A percentile compares a stretch with the other conserved stretches of the same genome.
Evolutionary conservation across 1,139 yeast genomes (phyloP).

Genomic region (Geotrichum australiense): DNA sequence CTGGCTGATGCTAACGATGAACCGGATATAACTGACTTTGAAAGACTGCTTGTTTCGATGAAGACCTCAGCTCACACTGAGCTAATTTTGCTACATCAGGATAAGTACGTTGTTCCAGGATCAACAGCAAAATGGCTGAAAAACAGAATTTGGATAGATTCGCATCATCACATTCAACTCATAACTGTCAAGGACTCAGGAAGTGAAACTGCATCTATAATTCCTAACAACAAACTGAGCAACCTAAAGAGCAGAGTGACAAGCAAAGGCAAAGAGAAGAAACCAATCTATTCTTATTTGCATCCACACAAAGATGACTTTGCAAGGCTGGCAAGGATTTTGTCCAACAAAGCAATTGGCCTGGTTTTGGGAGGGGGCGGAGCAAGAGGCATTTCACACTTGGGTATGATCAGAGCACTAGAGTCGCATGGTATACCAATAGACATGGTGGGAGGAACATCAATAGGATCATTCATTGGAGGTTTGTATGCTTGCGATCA

Average conservation of each 20-base stretch:
- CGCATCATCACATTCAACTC: constrained; percentile 80
- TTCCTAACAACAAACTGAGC: constrained; percentile 18
- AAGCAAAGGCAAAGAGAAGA: constrained; percentile 30
- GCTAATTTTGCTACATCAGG: constrained; percentile 75
- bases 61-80: constrained; percentile 88
- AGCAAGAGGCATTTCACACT: constrained; percentile 88
- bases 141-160: constrained; percentile 80
- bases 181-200: constrained; percentile 5
- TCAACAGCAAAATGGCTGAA: constrained; percentile 80
- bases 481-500: constrained; percentile 91
- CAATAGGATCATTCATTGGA: constrained; percentile 93
- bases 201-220: background rate
- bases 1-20: constrained; percentile 48
- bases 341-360: constrained; percentile 92
- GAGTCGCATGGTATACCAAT: constrained; percentile 92
- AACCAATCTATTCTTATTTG: constrained; percentile 39
- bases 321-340: constrained; percentile 75
- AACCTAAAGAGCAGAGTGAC: constrained; percentile 30
- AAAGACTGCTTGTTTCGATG: constrained; percentile 61
- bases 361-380: constrained; percentile 97
- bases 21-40: constrained; percentile 79
- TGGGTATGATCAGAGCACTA: constrained; percentile 87
- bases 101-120: constrained; percentile 75
- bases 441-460: constrained; percentile 92
- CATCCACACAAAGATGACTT: constrained; percentile 77